Evolutionary conservation across 805 yeast species (phyloP).

Genomic region (Tetrapisispora namnaoensis): DNA sequence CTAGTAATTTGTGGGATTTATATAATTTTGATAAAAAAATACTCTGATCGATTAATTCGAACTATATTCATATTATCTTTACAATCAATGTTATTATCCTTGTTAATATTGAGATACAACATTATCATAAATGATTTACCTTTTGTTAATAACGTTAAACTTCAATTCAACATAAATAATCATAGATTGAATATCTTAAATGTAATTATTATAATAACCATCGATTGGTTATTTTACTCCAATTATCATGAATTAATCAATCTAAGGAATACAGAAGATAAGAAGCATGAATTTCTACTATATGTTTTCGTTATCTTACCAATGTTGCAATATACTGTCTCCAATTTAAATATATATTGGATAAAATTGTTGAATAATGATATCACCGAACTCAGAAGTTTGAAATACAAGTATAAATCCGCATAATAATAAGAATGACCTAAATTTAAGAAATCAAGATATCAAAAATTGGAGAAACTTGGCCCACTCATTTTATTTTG

Average conservation of each 20-base stretch:
- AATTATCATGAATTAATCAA: slow-evolving; percentile 7
- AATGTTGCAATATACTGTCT: slow-evolving; percentile 13
- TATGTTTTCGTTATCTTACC: slow-evolving; percentile 12
- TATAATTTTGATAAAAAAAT: slow-evolving; percentile 41
- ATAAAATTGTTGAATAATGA: slow-evolving; percentile 16
- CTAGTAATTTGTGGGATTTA: slow-evolving; percentile 76
- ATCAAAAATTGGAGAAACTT: too few relatives aligned
- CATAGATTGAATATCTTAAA: slow-evolving; percentile 14
- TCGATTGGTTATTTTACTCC: slow-evolving; percentile 20
- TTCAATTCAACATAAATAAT: slow-evolving; percentile 11
- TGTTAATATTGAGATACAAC: slow-evolving; percentile 21
- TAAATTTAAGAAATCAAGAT: too few relatives aligned
- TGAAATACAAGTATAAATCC: slow-evolving; percentile 28
- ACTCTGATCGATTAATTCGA: slow-evolving; percentile 5
- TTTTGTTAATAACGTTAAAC: slow-evolving; percentile 8
- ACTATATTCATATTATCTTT: slow-evolving; percentile 10
- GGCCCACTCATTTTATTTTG: too few relatives aligned
- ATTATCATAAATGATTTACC: slow-evolving; percentile 14
- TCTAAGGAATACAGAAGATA: background rate
- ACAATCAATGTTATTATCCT: slow-evolving; percentile 21
- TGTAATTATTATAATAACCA: slow-evolving; percentile 16
- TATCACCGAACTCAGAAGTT: slow-evolving; percentile 12
- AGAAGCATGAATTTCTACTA: background rate
- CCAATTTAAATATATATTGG: slow-evolving; percentile 16
- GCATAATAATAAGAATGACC: slow-evolving; percentile 8